Evolutionary conservation across 192 early-diverging fungal species (phyloP), one percentile per base, ranked within the genome.

Genomic region (Gamsiella multidivaricata): DNA sequence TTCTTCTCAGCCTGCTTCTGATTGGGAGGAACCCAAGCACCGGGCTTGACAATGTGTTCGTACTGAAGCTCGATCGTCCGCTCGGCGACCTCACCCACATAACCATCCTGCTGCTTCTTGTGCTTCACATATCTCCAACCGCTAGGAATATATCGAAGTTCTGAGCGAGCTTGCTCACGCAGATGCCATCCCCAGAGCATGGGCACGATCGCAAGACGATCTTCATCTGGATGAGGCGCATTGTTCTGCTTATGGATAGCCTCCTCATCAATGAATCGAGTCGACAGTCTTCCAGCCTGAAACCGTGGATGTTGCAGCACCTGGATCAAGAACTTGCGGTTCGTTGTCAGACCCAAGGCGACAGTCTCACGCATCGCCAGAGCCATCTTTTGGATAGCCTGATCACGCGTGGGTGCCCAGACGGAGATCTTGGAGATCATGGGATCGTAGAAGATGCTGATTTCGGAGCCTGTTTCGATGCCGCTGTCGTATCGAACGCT

Each of bases 361-460:
- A 84, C 80, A 12, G 83, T 87, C 51, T 85, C 75, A 1, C 71
- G 43, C 32, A 88, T 55, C 1, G 79, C 85, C 18, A 64, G 37
- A 0, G 65, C 37, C 83, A 85, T 84, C 18, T 61, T 73, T 22
- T 66, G 76, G 29, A 89, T 74, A 26, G 86, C 85, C 47, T 87
- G 80, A 5, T 50, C 70, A n/a, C 88, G 86, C 3, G 88, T 88
- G 6, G 87, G 83, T 2, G 84, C 88, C 68, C 83, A 82, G 9
- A 85, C 84, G 25, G 81, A 86, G 31, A 90, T 74, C 65, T 90
- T 90, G 50, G 87, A 81, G 45, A 90, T 83, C 81, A 90, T 83
- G 5, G 89, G 83, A 31, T 90, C 89, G 54, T 90, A 90, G 39
- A 69, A 87, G 51, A 88, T 84, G 14, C 80, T 81, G 32, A 90